phyloP scores from a whole-genome alignment of 768 basidiomycete genomes.

The Suillus alpinus region DNA sequence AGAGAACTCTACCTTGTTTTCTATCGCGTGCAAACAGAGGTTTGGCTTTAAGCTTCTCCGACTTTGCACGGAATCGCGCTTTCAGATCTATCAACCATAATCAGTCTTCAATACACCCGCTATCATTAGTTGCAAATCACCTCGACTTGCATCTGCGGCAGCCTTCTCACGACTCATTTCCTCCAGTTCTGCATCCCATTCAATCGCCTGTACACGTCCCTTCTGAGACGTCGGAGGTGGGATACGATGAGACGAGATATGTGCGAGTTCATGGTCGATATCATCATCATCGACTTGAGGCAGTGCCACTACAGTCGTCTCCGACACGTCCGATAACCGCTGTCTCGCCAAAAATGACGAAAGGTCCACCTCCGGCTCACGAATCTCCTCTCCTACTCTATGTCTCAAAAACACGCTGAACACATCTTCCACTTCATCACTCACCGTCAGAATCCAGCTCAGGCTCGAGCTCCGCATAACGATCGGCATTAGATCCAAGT shows the following conservation, averaged over 20 bases:
- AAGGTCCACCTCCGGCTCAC: constrained; percentile 74
- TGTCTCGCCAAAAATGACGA: constrained; percentile 65
- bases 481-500: constrained; percentile 68
- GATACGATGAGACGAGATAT: constrained; percentile 39
- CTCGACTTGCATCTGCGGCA: constrained; percentile 72
- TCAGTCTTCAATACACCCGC: not conserved
- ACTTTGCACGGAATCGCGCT: constrained; percentile 53
- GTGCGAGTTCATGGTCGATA: constrained; percentile 56
- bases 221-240: constrained; percentile 42
- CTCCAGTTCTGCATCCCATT: constrained; percentile 69
- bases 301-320: constrained; percentile 7
- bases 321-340: constrained; percentile 37
- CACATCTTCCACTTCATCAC: constrained; percentile 9
- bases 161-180: constrained; percentile 67
- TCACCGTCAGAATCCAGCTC: constrained; percentile 71
- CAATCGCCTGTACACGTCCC: constrained; percentile 60
- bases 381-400: constrained; percentile 54
- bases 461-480: constrained; percentile 69
- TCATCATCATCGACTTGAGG: constrained; percentile 47
- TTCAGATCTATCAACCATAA: constrained; percentile 47
- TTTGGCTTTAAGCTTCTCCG: constrained; percentile 42
- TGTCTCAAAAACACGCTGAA: not conserved
- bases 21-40: constrained; percentile 34
- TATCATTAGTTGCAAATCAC: constrained; percentile 33
- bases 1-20: constrained; percentile 33